A percentile compares a stretch with the other conserved stretches of the same genome.
phyloP scores from a whole-genome alignment of 2,329 filamentous ascomycete genomes.

The Exophiala oligosperma region DNA sequence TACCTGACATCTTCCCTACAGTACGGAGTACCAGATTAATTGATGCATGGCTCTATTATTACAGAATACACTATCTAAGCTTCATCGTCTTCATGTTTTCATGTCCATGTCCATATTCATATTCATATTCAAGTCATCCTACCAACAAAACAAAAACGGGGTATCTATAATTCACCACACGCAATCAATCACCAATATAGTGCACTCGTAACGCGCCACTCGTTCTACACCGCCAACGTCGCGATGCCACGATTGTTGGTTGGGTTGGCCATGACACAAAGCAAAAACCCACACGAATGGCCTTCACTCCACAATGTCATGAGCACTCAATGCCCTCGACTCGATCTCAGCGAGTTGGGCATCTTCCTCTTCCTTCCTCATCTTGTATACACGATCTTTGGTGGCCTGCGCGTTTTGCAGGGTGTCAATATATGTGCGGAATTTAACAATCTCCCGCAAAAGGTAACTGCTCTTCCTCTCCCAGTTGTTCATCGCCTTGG shows the following conservation, averaged over 20 bases:
- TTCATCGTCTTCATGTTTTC: too few species aligned
- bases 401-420: conserved; percentile 68
- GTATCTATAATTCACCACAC: too few species aligned
- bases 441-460: conserved; percentile 92
- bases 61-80: too few species aligned
- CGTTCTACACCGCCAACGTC: not conserved
- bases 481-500: conserved; percentile 92
- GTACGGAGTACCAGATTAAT: too few species aligned
- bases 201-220: not conserved
- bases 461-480: conserved; percentile 93
- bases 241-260: not conserved
- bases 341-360: conserved; percentile 16
- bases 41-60: too few species aligned
- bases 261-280: not conserved
- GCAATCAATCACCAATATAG: too few species aligned
- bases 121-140: too few species aligned
- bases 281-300: not conserved
- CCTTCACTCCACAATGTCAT: conserved; percentile 1
- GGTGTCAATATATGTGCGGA: conserved; percentile 89
- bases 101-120: too few species aligned
- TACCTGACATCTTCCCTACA: too few species aligned
- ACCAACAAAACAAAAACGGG: too few species aligned
- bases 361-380: conserved; percentile 27
- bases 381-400: conserved; percentile 68
- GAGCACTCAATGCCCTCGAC: conserved; percentile 8